Base-by-base conservation (phyloP, 306 rosid species). In the Parietaria judaica region DNA sequence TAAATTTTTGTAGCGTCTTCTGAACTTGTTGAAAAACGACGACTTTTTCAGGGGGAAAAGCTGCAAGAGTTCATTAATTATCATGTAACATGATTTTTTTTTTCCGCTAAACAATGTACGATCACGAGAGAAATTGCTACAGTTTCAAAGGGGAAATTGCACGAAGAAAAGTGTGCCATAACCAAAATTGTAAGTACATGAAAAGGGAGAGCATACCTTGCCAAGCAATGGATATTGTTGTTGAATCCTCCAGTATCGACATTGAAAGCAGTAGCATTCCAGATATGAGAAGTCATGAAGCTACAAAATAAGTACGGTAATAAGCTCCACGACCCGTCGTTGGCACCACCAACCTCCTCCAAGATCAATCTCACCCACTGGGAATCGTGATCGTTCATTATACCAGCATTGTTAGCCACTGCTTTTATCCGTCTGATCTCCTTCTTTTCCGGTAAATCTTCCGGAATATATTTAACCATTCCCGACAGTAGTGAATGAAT, bases 251-350 rank as follows among this genome's bases (percentile, higher is more conserved):
- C 90, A 0, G 98, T 88, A 68, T 88, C 98, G 57, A 92, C 94
- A 56, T 92, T 92, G 83, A 92, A 92, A 72, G 96, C 96, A 0
- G 98, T 86, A 56, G 87, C 82, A 65, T 75, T 72, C 98, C 98
- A 92, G 69, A 92, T 78, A 76, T 71, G 88, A 68, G 96, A 88
- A 54, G 90, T 88, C 96, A 92, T 88, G 76, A 92, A 88, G 65
- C 95, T 82, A 61, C 96, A 83, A 84, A 92, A 92, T 66, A 92
- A 78, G 77, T 92, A 92, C 0, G 96, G 96, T 72, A 92, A 74
- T 80, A 92, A 81, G 81, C 86, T 85, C 98, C 98, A 92, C 9
- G 98, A 92, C 63, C 96, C 94, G 69, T 92, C 95, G 71, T 82
- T 86, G 70, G 98, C 98, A 77, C 96, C 86, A 39, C 96, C 95